These are phyloP conservation scores for Lactarius indigo DNA, from an alignment of 768 basidiomycete genomes.

Conservation along the genomic window DNA sequence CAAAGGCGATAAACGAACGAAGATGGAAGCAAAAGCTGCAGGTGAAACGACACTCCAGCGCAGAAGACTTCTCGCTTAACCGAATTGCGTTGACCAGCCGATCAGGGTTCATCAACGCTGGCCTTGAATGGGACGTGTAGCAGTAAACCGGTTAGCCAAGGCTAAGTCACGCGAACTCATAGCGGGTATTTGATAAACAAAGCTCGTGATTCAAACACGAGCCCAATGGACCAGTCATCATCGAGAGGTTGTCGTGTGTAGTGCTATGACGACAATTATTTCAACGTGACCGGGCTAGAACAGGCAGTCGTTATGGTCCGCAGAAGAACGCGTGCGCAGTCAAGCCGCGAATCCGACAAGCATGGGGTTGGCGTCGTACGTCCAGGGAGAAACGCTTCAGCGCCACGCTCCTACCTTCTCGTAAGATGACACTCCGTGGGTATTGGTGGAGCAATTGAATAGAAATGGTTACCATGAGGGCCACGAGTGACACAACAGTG, in stretches of 20 bases:
- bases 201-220: neutral
- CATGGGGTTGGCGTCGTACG: neutral
- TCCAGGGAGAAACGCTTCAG: conserved; percentile 21
- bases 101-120: neutral
- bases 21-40: conserved; percentile 31
- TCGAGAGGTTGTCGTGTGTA: conserved; percentile 49
- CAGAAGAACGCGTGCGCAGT: conserved; percentile 3
- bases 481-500: conserved; percentile 14
- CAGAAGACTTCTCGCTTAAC: conserved; percentile 58
- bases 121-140: neutral
- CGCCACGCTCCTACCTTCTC: conserved; percentile 66
- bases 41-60: conserved; percentile 47
- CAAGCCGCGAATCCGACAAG: neutral
- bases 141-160: neutral
- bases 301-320: conserved; percentile 26
- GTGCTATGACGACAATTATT: conserved; percentile 60
- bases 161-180: neutral
- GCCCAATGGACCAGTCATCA: conserved; percentile 26
- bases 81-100: conserved; percentile 41
- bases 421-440: conserved; percentile 42
- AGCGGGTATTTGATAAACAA: neutral
- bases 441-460: conserved; percentile 43
- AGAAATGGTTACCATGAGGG: conserved; percentile 29
- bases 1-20: conserved; percentile 38
- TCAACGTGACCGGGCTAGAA: no score